phyloP scores from a whole-genome alignment of 2,329 filamentous ascomycete genomes.

The Aspergillus fumigatus region DNA sequence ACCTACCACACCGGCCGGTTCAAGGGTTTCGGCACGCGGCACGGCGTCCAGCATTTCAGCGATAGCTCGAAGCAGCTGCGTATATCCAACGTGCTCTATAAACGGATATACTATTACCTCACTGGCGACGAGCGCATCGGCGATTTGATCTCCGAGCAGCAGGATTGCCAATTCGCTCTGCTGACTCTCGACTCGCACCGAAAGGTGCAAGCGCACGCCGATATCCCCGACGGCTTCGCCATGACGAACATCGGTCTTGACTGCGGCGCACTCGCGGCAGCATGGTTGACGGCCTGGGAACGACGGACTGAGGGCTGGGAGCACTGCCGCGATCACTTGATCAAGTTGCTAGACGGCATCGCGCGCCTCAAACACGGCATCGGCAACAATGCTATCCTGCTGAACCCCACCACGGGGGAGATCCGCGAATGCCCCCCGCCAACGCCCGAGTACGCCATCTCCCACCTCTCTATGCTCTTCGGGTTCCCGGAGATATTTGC shows the following conservation, averaged over 20 bases:
- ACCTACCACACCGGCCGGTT: conserved; percentile 57
- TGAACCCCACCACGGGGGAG: background rate
- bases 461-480: background rate
- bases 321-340: conserved; percentile 49
- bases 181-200: conserved; percentile 52
- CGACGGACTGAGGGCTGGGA: conserved; percentile 51
- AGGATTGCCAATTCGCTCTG: conserved; percentile 53
- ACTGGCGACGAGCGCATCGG: conserved; percentile 55
- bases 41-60: conserved; percentile 59
- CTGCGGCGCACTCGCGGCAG: conserved; percentile 54
- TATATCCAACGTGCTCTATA: conserved; percentile 52
- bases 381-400: conserved; percentile 12
- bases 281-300: conserved; percentile 59
- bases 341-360: conserved; percentile 48
- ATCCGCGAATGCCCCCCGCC: background rate
- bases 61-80: conserved; percentile 61
- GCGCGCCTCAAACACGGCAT: conserved; percentile 55
- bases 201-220: conserved; percentile 53
- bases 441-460: background rate
- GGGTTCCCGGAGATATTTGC: background rate
- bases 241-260: conserved; percentile 49
- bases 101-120: conserved; percentile 54
- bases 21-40: conserved; percentile 58
- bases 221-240: conserved; percentile 45
- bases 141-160: conserved; percentile 49